These are phyloP conservation scores for Durusdinium trenchii DNA, from an alignment of 73 alveolate species.

Conservation along the genomic window DNA sequence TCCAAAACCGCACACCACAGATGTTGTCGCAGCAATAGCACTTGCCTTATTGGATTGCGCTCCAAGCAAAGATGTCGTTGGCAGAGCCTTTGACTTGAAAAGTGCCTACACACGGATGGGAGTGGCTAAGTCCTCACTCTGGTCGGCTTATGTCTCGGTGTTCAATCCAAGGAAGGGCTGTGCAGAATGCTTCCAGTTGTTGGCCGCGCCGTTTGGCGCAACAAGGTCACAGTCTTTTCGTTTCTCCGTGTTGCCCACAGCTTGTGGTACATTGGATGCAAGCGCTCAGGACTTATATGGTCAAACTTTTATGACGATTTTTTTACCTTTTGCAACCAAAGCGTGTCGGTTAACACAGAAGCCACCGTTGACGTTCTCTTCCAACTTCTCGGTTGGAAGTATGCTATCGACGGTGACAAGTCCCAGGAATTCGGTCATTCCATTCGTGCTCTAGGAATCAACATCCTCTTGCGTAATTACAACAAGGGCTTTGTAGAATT, in stretches of 20 bases:
- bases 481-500: background rate
- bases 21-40: background rate
- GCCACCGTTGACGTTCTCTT: background rate
- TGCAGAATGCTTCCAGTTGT: background rate
- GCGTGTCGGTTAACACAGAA: background rate
- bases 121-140: background rate
- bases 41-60: background rate
- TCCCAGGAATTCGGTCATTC: background rate
- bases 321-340: background rate
- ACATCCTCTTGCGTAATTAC: background rate
- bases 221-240: background rate
- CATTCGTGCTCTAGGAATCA: background rate
- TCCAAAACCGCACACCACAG: background rate
- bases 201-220: constrained; percentile 17
- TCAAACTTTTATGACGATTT: background rate
- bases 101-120: background rate
- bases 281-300: background rate
- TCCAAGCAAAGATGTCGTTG: background rate
- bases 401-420: background rate
- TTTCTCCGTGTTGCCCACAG: background rate
- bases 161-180: background rate
- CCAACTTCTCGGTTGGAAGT: background rate
- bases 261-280: background rate
- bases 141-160: background rate
- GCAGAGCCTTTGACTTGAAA: background rate